Evolutionary conservation across 352 stramenopile genomes (phyloP).

Genomic region (Phytophthora citrophthora): DNA sequence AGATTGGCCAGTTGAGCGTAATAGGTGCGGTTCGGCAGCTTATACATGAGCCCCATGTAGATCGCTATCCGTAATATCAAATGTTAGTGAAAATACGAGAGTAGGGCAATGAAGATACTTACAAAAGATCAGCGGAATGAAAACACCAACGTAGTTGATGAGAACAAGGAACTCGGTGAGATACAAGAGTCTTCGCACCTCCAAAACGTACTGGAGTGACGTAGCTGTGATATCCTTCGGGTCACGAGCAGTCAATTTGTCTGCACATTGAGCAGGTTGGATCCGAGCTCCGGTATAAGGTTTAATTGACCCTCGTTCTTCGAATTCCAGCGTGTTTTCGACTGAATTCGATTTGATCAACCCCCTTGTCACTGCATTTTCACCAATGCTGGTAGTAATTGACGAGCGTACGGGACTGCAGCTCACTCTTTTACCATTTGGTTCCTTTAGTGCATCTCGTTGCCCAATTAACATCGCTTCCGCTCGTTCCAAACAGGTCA

Average conservation of each 20-base stretch:
- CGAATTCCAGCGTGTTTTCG: neutral
- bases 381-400: neutral
- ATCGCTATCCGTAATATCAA: slow-evolving; percentile 6
- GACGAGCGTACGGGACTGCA: neutral
- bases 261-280: slow-evolving; percentile 2
- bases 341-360: neutral
- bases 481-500: slow-evolving; percentile 17
- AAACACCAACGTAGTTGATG: slow-evolving; percentile 40
- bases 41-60: slow-evolving; percentile 31
- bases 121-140: slow-evolving; percentile 41
- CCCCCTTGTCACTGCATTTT: too few species aligned
- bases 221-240: neutral
- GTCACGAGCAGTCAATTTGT: neutral
- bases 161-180: slow-evolving; percentile 39
- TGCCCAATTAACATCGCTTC: slow-evolving; percentile 13
- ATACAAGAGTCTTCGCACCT: slow-evolving; percentile 31
- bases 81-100: neutral
- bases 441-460: neutral
- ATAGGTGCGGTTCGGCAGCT: slow-evolving; percentile 27
- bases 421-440: neutral
- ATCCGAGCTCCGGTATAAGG: slow-evolving; percentile 3
- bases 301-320: neutral
- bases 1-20: slow-evolving; percentile 30
- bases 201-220: slow-evolving; percentile 8
- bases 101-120: slow-evolving; percentile 6